phyloP scores from a whole-genome alignment of 805 yeast species.

The Yarrowia divulgata region DNA sequence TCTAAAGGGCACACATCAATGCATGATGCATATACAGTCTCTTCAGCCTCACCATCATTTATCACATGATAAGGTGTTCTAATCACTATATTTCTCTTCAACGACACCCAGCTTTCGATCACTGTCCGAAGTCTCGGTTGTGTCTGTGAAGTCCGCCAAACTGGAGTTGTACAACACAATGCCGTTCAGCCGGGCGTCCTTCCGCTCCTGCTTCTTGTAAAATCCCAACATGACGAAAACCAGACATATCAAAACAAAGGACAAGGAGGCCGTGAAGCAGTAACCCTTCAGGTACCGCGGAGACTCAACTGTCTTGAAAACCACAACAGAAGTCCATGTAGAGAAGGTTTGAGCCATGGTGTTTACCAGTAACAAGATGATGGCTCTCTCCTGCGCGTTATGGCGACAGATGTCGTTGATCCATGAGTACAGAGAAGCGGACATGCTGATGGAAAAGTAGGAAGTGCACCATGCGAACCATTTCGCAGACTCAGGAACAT shows the following conservation, averaged over 20 bases:
- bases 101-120: background rate
- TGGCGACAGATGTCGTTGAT: background rate
- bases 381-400: background rate
- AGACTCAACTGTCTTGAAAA: background rate
- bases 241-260: background rate
- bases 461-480: constrained; percentile 8
- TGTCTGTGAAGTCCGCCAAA: background rate
- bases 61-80: background rate
- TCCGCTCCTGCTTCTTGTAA: background rate
- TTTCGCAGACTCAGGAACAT: background rate
- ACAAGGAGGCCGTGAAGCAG: background rate
- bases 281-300: background rate
- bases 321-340: background rate
- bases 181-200: background rate
- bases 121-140: background rate
- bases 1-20: too few relatives aligned
- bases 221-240: background rate
- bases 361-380: background rate
- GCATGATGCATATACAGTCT: too few relatives aligned
- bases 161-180: background rate
- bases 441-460: constrained; percentile 1
- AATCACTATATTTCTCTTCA: background rate
- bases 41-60: too few relatives aligned
- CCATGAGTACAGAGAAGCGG: background rate
- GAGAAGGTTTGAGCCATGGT: background rate